Evolutionary conservation across 768 basidiomycete genomes (phyloP).

Genomic region (Mycena crocata): DNA sequence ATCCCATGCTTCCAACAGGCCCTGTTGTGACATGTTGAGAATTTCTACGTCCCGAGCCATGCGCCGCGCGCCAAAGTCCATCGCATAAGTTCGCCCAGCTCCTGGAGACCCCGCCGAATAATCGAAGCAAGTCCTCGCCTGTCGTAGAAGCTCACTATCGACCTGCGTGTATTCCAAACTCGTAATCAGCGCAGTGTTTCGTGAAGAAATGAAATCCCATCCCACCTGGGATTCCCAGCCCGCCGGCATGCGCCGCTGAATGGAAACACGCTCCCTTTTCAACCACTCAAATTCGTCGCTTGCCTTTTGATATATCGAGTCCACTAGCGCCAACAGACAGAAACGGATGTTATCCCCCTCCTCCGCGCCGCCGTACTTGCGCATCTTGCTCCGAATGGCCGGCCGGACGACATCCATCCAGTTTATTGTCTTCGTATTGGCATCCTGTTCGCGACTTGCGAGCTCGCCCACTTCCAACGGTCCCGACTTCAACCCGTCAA

Average conservation of each 20-base stretch:
- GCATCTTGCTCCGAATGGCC: conserved; percentile 69
- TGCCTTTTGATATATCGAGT: conserved; percentile 57
- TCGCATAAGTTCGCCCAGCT: conserved; percentile 28
- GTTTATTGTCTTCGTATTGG: not conserved
- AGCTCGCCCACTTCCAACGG: conserved; percentile 73
- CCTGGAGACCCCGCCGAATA: conserved; percentile 53
- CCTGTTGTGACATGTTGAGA: not conserved
- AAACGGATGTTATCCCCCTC: conserved; percentile 59
- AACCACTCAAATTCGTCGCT: conserved; percentile 65
- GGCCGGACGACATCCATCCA: conserved; percentile 75
- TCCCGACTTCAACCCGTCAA: conserved; percentile 70
- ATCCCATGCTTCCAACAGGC: not conserved
- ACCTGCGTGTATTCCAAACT: no score
- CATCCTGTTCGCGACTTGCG: conserved; percentile 28
- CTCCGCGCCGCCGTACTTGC: conserved; percentile 39
- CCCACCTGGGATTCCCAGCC: not conserved
- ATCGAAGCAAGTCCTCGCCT: conserved; percentile 36
- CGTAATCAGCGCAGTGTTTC: no score
- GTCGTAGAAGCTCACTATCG: not conserved
- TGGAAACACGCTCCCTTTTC: conserved; percentile 53
- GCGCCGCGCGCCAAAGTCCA: not conserved
- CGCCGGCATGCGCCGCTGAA: not conserved
- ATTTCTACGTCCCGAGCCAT: not conserved
- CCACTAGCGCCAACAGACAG: conserved; percentile 69
- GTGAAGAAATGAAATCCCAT: no score